Percentiles rank a stretch among this genome's conserved stretches.
Evolutionary conservation across 2,329 filamentous ascomycete genomes (phyloP).

Genomic region (Zymoseptoria tritici): DNA sequence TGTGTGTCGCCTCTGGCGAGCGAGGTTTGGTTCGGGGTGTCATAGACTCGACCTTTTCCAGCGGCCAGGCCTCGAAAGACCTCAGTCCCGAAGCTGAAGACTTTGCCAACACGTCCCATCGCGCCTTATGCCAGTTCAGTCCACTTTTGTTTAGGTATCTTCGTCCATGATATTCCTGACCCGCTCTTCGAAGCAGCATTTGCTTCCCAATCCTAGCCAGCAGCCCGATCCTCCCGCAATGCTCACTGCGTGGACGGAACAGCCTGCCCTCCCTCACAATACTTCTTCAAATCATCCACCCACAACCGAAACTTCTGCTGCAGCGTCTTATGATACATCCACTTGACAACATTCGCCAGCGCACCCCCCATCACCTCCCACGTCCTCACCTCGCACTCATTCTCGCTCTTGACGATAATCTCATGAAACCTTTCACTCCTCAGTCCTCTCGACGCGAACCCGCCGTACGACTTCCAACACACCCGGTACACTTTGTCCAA

Average conservation of each 20-base stretch:
- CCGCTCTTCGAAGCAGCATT: slow-evolving; percentile 30
- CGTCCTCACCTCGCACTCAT: slow-evolving; percentile 23
- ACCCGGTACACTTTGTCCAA: slow-evolving; percentile 20
- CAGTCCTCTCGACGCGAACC: slow-evolving; percentile 17
- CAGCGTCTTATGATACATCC: slow-evolving; percentile 22
- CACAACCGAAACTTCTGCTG: slow-evolving; percentile 23
- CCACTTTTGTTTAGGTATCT: slow-evolving; percentile 37
- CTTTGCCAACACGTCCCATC: slow-evolving; percentile 61
- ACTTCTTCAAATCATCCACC: slow-evolving; percentile 22
- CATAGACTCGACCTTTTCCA: slow-evolving; percentile 69
- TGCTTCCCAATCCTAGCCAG: slow-evolving; percentile 18
- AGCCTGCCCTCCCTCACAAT: slow-evolving; percentile 7
- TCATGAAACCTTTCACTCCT: slow-evolving; percentile 25
- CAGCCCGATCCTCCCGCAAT: no score
- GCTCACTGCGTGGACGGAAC: neutral
- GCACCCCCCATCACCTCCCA: slow-evolving; percentile 24
- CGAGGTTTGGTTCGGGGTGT: slow-evolving; percentile 34
- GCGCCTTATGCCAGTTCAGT: slow-evolving; percentile 53
- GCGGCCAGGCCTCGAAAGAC: slow-evolving; percentile 81
- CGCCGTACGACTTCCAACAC: slow-evolving; percentile 20
- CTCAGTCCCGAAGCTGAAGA: slow-evolving; percentile 72
- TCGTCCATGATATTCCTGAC: slow-evolving; percentile 12
- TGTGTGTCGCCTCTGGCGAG: slow-evolving; percentile 18
- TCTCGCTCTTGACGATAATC: slow-evolving; percentile 18
- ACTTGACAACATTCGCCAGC: slow-evolving; percentile 24